A percentile compares a stretch with the other conserved stretches of the same genome.
These are phyloP conservation scores for Exophiala alcalophila DNA, from an alignment of 2,329 filamentous ascomycete genomes.

Conservation along the genomic window DNA sequence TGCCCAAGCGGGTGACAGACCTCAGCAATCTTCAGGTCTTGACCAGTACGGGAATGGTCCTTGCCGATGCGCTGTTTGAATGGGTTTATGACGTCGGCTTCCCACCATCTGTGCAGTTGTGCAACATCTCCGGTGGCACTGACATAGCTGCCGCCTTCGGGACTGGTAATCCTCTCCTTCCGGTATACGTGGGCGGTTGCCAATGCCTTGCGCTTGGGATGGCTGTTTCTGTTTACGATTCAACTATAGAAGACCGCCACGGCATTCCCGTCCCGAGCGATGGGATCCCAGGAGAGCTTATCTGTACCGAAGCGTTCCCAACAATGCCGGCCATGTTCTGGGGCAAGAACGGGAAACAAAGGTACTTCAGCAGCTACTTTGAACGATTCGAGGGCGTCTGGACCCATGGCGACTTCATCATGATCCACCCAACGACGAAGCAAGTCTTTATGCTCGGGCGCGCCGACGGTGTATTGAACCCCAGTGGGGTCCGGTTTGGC, in stretches of 20 bases:
- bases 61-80: constrained; percentile 71
- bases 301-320: constrained; percentile 67
- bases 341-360: constrained; percentile 50
- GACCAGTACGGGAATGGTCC: constrained; percentile 75
- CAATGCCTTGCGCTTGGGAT: constrained; percentile 54
- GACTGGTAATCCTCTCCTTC: constrained; percentile 63
- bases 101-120: constrained; percentile 62
- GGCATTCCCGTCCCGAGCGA: constrained; percentile 54
- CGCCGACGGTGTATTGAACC: constrained; percentile 59
- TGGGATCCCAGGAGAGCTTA: constrained; percentile 71
- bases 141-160: constrained; percentile 34
- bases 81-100: constrained; percentile 77
- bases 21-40: constrained; percentile 61
- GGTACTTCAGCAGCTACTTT: constrained; percentile 47
- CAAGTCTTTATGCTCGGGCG: constrained; percentile 66
- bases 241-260: constrained; percentile 36
- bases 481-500: constrained; percentile 84
- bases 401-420: constrained; percentile 80
- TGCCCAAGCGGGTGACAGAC: constrained; percentile 61
- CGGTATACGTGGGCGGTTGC: constrained; percentile 60
- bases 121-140: constrained; percentile 36
- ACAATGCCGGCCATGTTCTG: constrained; percentile 70
- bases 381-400: constrained; percentile 55
- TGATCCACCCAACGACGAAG: constrained; percentile 64
- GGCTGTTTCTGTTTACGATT: constrained; percentile 50